These are phyloP conservation scores for Yamadazyma diddensiae DNA, from an alignment of 1,139 yeast genomes.

Conservation along the genomic window DNA sequence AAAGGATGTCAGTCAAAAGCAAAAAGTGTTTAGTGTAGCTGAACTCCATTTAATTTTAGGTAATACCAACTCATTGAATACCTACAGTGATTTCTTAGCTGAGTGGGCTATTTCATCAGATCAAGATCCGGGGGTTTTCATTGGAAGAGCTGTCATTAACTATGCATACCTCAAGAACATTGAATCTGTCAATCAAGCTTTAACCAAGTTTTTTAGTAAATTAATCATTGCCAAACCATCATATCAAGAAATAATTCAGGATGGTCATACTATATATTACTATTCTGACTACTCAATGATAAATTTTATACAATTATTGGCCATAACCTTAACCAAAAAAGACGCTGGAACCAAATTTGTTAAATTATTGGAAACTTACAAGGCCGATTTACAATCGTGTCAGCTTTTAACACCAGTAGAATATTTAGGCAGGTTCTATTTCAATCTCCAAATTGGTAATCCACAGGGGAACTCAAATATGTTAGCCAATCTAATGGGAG, in stretches of 20 bases:
- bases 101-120: constrained; percentile 48
- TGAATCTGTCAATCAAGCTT: constrained; percentile 50
- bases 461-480: constrained; percentile 60
- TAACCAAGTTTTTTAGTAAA: constrained; percentile 32
- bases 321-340: constrained; percentile 58
- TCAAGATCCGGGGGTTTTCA: constrained; percentile 48
- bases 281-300: constrained; percentile 38
- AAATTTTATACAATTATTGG: constrained; percentile 68
- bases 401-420: constrained; percentile 44
- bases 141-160: constrained; percentile 65
- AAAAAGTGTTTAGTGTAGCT: constrained; percentile 38
- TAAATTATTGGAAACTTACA: constrained; percentile 47
- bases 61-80: constrained; percentile 53
- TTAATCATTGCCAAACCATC: constrained; percentile 16
- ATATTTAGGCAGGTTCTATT: constrained; percentile 45
- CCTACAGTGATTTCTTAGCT: constrained; percentile 53
- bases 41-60: constrained; percentile 68
- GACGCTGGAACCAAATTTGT: constrained; percentile 52
- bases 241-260: constrained; percentile 13
- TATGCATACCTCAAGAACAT: constrained; percentile 65
- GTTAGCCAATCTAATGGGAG: constrained; percentile 85
- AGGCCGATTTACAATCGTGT: constrained; percentile 25
- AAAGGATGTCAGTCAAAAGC: constrained; percentile 35
- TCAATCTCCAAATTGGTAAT: constrained; percentile 45
- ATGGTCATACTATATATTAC: constrained; percentile 15